A percentile compares a stretch with the other conserved stretches of the same genome.
Conservation (phyloP, 2,329 filamentous ascomycete genomes). For the Colletotrichum eremochloae region DNA sequence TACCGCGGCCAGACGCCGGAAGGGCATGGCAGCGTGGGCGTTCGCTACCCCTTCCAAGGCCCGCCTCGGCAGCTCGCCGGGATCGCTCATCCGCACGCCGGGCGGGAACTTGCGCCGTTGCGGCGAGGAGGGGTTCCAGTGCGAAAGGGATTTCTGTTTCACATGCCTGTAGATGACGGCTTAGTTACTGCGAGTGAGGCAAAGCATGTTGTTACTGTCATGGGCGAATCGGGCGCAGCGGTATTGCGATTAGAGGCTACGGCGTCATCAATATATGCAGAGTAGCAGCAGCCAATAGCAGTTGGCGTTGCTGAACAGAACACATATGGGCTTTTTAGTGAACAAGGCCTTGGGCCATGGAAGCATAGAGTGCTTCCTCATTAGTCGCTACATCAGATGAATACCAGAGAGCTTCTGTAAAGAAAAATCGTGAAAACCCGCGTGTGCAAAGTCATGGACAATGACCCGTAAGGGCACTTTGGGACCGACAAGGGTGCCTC, state of each 20-base stretch:
- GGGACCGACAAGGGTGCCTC: conserved; percentile 16
- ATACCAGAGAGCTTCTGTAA: conserved; percentile 38
- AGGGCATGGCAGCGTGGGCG: conserved; percentile 36
- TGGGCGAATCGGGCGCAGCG: neutral
- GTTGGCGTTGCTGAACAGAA: neutral
- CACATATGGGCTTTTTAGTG: neutral
- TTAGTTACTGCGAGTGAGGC: neutral
- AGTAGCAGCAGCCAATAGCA: neutral
- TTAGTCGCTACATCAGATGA: conserved; percentile 41
- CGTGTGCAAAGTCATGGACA: conserved; percentile 33
- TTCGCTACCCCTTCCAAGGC: conserved; percentile 29
- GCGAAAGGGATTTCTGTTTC: conserved; percentile 72
- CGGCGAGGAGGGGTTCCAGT: conserved; percentile 68
- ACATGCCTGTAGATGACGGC: conserved; percentile 58
- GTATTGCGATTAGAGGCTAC: neutral
- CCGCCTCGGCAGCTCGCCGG: conserved; percentile 42
- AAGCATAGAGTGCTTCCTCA: conserved; percentile 33
- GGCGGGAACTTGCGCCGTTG: conserved; percentile 65
- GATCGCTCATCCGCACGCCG: conserved; percentile 58
- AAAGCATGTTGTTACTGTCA: neutral
- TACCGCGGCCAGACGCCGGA: conserved; percentile 3
- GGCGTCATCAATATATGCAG: neutral
- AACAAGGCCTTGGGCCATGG: neutral
- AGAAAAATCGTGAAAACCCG: conserved; percentile 35
- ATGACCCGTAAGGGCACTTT: conserved; percentile 4